Conservation (phyloP, 139 green algal species). For the Asterochloris erici region DNA sequence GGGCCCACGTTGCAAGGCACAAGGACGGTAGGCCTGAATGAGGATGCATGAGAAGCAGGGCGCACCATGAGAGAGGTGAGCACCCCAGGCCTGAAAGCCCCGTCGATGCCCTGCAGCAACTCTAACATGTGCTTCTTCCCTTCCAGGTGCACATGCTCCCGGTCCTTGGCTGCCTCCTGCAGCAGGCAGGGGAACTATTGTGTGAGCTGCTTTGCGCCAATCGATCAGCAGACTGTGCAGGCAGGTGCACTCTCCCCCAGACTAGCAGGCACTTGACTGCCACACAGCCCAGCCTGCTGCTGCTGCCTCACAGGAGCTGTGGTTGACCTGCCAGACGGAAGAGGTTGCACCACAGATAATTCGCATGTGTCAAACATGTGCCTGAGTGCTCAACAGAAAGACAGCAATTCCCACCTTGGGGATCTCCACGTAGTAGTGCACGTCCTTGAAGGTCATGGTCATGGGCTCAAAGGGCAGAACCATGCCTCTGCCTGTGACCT, state of each 20-base stretch:
- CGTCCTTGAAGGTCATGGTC: conserved; percentile 23
- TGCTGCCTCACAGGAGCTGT: too few relatives aligned
- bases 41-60: too few relatives aligned
- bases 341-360: too few relatives aligned
- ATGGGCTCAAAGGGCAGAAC: conserved; percentile 24
- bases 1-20: too few relatives aligned
- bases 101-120: conserved; percentile 39
- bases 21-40: too few relatives aligned
- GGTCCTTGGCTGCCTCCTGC: conserved; percentile 11
- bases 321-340: too few relatives aligned
- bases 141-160: conserved; percentile 15
- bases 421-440: conserved; percentile 24
- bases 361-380: too few relatives aligned
- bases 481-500: conserved; percentile 18
- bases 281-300: too few relatives aligned
- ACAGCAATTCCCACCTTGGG: conserved; percentile 32
- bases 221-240: too few relatives aligned
- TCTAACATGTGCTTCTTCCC: conserved; percentile 13
- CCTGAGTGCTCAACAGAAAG: too few relatives aligned
- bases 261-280: too few relatives aligned
- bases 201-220: neutral
- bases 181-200: neutral
- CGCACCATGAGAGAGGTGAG: conserved; percentile 28
- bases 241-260: too few relatives aligned
- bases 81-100: conserved; percentile 38